These are phyloP conservation scores for Blastocladiella emersonii DNA, from an alignment of 371 early-diverging fungal species.

Conservation along the genomic window DNA sequence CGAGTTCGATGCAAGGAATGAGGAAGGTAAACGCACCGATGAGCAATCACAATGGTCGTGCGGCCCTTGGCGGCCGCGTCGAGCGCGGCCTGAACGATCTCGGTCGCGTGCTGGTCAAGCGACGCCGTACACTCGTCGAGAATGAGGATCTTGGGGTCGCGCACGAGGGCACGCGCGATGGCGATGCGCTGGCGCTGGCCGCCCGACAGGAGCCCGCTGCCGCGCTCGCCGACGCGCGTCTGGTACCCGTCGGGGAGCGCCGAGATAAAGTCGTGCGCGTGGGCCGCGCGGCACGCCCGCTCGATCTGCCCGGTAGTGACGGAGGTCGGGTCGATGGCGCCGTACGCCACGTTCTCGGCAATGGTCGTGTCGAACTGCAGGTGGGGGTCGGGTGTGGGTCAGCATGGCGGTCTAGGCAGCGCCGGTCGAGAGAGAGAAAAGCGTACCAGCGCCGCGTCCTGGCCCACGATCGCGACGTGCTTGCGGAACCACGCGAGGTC, in stretches of 20 bases:
- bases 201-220: constrained; percentile 53
- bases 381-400: too few species aligned
- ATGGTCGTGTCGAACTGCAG: constrained; percentile 14
- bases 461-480: constrained; percentile 23
- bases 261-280: constrained; percentile 20
- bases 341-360: constrained; percentile 8
- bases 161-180: constrained; percentile 74
- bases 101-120: constrained; percentile 77
- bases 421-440: too few species aligned
- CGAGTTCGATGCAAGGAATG: too few species aligned
- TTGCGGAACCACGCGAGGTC: constrained; percentile 15
- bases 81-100: constrained; percentile 73
- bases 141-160: constrained; percentile 36
- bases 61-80: constrained; percentile 54
- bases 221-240: constrained; percentile 18
- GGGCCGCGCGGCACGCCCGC: constrained; percentile 16
- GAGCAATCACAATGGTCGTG: constrained; percentile 43
- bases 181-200: constrained; percentile 68
- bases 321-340: constrained; percentile 19
- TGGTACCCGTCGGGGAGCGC: constrained; percentile 23
- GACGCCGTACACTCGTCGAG: constrained; percentile 39
- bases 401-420: too few species aligned
- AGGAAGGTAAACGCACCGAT: constrained; percentile 5
- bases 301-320: constrained; percentile 19
- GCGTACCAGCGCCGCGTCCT: constrained; percentile 16